phyloP scores from a whole-genome alignment of 2,329 filamentous ascomycete species.

The Trichoderma atroviride region DNA sequence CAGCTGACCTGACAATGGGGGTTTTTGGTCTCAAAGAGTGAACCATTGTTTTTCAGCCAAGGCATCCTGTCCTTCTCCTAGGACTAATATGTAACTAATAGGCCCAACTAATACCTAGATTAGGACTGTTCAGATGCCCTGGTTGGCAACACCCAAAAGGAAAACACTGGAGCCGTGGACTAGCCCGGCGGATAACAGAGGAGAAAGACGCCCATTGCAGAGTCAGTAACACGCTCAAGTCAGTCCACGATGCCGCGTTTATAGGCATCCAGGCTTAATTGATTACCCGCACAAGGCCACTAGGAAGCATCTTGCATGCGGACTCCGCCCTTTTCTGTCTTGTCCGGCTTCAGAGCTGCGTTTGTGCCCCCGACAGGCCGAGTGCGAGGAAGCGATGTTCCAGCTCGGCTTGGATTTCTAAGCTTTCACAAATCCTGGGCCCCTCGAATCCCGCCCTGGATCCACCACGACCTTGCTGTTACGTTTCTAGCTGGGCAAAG shows the following conservation, averaged over 20 bases:
- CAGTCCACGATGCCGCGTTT: neutral
- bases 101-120: neutral
- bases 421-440: slow-evolving; percentile 22
- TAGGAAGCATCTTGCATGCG: neutral
- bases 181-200: neutral
- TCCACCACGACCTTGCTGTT: neutral
- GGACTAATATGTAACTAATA: neutral
- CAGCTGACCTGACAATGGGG: slow-evolving; percentile 1
- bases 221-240: neutral
- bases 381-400: slow-evolving; percentile 19
- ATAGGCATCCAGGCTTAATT: neutral
- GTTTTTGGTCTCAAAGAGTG: neutral
- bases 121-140: neutral
- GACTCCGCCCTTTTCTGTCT: neutral
- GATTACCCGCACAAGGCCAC: neutral
- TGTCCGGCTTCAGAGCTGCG: neutral
- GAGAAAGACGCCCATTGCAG: neutral
- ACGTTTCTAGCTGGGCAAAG: slow-evolving; percentile 13
- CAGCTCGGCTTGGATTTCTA: slow-evolving; percentile 25
- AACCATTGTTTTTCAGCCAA: neutral
- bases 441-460: neutral
- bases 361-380: slow-evolving; percentile 17
- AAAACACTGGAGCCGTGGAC: neutral
- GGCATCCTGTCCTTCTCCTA: neutral
- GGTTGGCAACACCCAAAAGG: neutral